Conservation (phyloP, 768 basidiomycete genomes). For the Strobilomyces confusus region DNA sequence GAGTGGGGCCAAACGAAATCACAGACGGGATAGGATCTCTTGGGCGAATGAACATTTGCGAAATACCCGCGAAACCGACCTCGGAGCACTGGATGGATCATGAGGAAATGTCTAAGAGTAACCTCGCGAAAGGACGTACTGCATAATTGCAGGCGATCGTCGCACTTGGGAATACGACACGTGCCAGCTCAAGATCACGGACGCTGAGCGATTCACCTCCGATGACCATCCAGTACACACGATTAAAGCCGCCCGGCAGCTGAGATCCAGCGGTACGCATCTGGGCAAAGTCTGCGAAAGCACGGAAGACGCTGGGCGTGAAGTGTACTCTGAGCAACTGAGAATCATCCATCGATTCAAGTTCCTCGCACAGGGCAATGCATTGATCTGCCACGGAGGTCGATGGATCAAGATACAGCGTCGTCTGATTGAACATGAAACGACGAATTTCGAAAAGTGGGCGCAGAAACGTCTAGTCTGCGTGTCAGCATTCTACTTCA, state of each 20-base stretch:
- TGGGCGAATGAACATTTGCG: slow-evolving; percentile 29
- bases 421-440: slow-evolving; percentile 33
- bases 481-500: not conserved
- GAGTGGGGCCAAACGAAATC: slow-evolving; percentile 27
- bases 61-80: slow-evolving; percentile 29
- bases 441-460: slow-evolving; percentile 30
- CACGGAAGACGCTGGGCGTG: slow-evolving; percentile 28
- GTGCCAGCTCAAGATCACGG: slow-evolving; percentile 26
- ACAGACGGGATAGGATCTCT: slow-evolving; percentile 22
- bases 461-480: slow-evolving; percentile 26
- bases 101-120: not conserved
- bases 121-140: slow-evolving; percentile 7
- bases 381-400: slow-evolving; percentile 28
- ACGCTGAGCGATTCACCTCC: slow-evolving; percentile 27
- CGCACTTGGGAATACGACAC: slow-evolving; percentile 20
- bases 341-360: slow-evolving; percentile 18
- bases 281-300: slow-evolving; percentile 27
- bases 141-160: slow-evolving; percentile 32
- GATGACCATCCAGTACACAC: slow-evolving; percentile 33
- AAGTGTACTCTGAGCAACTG: slow-evolving; percentile 28
- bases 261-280: slow-evolving; percentile 16
- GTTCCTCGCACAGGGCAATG: slow-evolving; percentile 21
- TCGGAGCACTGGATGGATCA: slow-evolving; percentile 23
- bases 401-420: slow-evolving; percentile 27
- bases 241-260: slow-evolving; percentile 20